These are phyloP conservation scores for Cadophora sp. DNA, from an alignment of 2,329 filamentous ascomycete species.

Conservation along the genomic window DNA sequence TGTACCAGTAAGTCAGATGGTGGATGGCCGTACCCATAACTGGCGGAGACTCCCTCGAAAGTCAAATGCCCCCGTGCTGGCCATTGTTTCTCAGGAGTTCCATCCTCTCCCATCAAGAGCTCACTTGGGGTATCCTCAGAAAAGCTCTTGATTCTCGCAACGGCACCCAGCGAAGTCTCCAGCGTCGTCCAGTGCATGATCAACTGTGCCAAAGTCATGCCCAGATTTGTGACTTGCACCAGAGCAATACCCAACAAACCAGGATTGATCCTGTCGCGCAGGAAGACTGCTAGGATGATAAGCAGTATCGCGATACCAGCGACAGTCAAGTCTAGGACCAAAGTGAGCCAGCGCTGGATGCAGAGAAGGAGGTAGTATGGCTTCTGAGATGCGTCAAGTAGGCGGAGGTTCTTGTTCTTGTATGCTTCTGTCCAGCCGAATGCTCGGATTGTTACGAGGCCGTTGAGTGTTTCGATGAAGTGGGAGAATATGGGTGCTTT, in stretches of 20 bases:
- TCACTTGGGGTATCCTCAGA: conserved; percentile 51
- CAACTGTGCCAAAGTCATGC: conserved; percentile 50
- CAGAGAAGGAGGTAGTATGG: conserved; percentile 63
- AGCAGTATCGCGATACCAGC: conserved; percentile 42
- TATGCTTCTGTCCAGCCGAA: conserved; percentile 51
- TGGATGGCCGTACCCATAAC: conserved; percentile 33
- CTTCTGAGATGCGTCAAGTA: conserved; percentile 60
- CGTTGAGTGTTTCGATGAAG: conserved; percentile 53
- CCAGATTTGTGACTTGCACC: conserved; percentile 52
- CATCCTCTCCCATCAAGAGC: conserved; percentile 30
- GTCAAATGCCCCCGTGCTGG: conserved; percentile 44
- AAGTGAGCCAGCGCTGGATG: conserved; percentile 62
- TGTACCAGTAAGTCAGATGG: neutral
- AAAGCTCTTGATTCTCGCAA: conserved; percentile 62
- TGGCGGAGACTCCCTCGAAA: conserved; percentile 42
- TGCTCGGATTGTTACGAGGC: conserved; percentile 50
- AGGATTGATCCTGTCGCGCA: conserved; percentile 5
- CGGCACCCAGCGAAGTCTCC: conserved; percentile 64
- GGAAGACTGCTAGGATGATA: conserved; percentile 41
- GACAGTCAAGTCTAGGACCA: conserved; percentile 46
- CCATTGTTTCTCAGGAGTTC: conserved; percentile 39
- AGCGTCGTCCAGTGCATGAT: conserved; percentile 59
- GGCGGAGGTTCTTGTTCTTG: conserved; percentile 50
- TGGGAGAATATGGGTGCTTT: conserved; percentile 53
- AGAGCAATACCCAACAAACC: conserved; percentile 29